These are phyloP conservation scores for Leishmania amazonensis DNA, from an alignment of 208 protist species.

Conservation along the genomic window DNA sequence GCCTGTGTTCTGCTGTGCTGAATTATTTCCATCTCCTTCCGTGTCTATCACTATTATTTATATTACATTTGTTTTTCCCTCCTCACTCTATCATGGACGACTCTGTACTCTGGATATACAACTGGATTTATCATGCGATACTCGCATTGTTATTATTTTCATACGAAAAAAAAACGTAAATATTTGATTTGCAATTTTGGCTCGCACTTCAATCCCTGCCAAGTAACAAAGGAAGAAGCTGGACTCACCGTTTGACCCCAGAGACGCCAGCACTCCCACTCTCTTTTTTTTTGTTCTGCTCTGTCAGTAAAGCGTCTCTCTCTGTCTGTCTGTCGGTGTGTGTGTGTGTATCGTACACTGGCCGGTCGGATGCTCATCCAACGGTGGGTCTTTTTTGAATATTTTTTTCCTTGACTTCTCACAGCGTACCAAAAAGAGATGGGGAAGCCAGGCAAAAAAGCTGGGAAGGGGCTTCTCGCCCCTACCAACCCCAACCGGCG, in stretches of 20 bases:
- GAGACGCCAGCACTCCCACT: not conserved
- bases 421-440: constrained; percentile 34
- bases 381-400: not conserved
- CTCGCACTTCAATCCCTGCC: not conserved
- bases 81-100: not conserved
- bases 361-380: not conserved
- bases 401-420: constrained; percentile 7
- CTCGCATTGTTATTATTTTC: not conserved
- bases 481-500: constrained; percentile 85
- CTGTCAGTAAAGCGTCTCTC: not conserved
- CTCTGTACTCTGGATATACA: not conserved
- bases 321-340: not conserved
- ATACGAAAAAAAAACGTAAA: not conserved
- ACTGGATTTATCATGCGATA: not conserved
- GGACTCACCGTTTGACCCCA: not conserved
- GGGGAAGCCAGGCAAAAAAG: constrained; percentile 92
- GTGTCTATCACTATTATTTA: not conserved
- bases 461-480: constrained; percentile 82
- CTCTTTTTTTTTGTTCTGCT: not conserved
- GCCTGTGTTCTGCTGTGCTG: not conserved
- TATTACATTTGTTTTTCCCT: not conserved
- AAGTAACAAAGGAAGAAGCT: not conserved
- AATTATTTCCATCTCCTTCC: not conserved
- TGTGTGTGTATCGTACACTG: not conserved
- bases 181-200: not conserved